Base-by-base conservation (phyloP, 225 moss, liverwort and hornwort species). In the Asterella californica region DNA sequence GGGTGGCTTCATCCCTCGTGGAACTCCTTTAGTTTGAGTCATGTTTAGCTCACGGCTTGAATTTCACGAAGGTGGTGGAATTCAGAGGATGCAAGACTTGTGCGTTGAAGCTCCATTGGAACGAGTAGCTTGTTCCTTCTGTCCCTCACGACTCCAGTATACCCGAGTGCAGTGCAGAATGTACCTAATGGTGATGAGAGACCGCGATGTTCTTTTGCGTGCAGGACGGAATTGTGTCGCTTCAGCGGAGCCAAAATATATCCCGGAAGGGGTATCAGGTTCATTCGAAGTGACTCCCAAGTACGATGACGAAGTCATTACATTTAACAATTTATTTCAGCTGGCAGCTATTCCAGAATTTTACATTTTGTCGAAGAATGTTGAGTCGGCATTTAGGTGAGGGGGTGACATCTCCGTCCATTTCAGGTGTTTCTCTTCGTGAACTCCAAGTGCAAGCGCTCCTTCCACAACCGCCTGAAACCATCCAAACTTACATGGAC, bases 231-330 rank as follows among this genome's bases (percentile, higher is more conserved):
- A 64, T 46, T 87, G 25, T 87, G 87, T 68, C 87, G 87, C 82
- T 87, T 87, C 34, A 87, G 87, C 82, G 87, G 87, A 38, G 63
- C 87, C 6, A 87, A 82, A 82, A 87, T 87, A 29, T 87, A 87
- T 74, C 87, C 87, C 24, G 87, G 87, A 46, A 76, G 87, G 72
- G 87, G 87, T 34, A 87, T 87, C 60, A 67, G 87, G 60, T 87
- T 87, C 59, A 84, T 87, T 54, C 84, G 87, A 27, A 82, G 81
- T 70, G 87, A 87, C 72, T 87, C 87, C 1, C 87, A 87, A 82
- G 82, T 82, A 66, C 30, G 29, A 37, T 0, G 2, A 17, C 19
- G 5, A 46, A n/a, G 18, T 10, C 45, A 29, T 75, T 37, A n/a
- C 15, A 60, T 55, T 50, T 21, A 57, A 4, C 21, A 7, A 25